Evolutionary conservation across 805 yeast genomes (phyloP).

Genomic region (Danielozyma ontarioensis): DNA sequence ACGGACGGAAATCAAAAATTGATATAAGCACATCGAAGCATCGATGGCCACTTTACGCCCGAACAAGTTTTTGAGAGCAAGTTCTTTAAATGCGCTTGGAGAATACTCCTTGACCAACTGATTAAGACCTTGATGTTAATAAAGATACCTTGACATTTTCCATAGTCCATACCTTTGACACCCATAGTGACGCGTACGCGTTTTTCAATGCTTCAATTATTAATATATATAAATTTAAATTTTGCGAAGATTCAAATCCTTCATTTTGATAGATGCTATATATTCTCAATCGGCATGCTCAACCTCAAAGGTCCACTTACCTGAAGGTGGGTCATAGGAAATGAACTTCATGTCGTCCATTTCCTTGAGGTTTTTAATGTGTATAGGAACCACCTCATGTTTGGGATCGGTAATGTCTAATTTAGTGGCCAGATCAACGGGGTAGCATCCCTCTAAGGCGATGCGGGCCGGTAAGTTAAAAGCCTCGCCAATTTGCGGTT

Average conservation of each 20-base stretch:
- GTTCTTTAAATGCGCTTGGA: conserved; percentile 69
- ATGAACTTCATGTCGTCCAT: conserved; percentile 59
- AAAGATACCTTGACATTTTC: conserved; percentile 6
- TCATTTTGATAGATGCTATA: too few relatives aligned
- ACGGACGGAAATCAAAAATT: conserved; percentile 91
- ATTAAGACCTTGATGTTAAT: conserved; percentile 60
- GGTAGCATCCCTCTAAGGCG: conserved; percentile 76
- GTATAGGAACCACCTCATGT: conserved; percentile 65
- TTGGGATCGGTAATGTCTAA: conserved; percentile 72
- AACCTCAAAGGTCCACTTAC: conserved; percentile 63
- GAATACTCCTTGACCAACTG: conserved; percentile 87
- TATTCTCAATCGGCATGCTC: conserved; percentile 15
- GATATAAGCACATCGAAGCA: conserved; percentile 95
- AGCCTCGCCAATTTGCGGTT: conserved; percentile 65
- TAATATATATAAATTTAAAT: too few relatives aligned
- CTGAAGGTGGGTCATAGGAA: conserved; percentile 71
- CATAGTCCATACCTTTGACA: conserved; percentile 20
- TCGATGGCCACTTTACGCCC: conserved; percentile 98
- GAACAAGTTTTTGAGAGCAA: conserved; percentile 78
- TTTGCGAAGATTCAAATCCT: too few relatives aligned
- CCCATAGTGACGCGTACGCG: too few relatives aligned
- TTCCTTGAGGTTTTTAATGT: conserved; percentile 59
- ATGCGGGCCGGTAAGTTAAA: conserved; percentile 72
- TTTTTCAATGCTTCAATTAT: too few relatives aligned
- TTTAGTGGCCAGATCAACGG: conserved; percentile 65